Evolutionary conservation across 2,329 filamentous ascomycete genomes (phyloP).

Genomic region (Xylaria sp.): DNA sequence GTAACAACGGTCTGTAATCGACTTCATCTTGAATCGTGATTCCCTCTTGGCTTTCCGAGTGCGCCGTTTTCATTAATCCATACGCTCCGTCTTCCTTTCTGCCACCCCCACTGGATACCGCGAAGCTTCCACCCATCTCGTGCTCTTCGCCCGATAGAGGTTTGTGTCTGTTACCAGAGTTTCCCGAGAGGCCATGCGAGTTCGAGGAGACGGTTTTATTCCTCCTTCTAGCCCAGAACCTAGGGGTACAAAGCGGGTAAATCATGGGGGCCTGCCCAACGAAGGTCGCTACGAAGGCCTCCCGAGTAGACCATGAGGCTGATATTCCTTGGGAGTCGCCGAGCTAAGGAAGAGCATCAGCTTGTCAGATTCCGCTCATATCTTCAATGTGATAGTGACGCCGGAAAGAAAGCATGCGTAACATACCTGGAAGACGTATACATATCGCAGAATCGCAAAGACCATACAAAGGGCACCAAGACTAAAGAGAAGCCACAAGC

Average conservation of each 20-base stretch:
- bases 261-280: slow-evolving; percentile 4
- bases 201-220: background rate
- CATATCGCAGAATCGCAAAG: background rate
- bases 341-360: too few relatives aligned
- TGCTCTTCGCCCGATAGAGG: background rate
- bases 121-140: background rate
- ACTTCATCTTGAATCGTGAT: too few relatives aligned
- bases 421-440: background rate
- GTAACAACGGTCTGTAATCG: too few relatives aligned
- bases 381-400: background rate
- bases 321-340: too few relatives aligned
- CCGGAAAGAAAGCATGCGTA: background rate
- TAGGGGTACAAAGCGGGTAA: background rate
- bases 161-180: background rate
- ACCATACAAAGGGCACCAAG: background rate
- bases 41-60: too few relatives aligned
- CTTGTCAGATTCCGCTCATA: background rate
- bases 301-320: background rate
- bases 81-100: too few relatives aligned
- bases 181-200: background rate
- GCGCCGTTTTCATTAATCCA: too few relatives aligned
- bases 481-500: background rate
- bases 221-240: background rate
- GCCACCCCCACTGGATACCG: background rate
- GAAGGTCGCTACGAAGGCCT: slow-evolving; percentile 6